phyloP scores from a whole-genome alignment of 495 filamentous ascomycete genomes.

The Diplogelasinospora grovesii region DNA sequence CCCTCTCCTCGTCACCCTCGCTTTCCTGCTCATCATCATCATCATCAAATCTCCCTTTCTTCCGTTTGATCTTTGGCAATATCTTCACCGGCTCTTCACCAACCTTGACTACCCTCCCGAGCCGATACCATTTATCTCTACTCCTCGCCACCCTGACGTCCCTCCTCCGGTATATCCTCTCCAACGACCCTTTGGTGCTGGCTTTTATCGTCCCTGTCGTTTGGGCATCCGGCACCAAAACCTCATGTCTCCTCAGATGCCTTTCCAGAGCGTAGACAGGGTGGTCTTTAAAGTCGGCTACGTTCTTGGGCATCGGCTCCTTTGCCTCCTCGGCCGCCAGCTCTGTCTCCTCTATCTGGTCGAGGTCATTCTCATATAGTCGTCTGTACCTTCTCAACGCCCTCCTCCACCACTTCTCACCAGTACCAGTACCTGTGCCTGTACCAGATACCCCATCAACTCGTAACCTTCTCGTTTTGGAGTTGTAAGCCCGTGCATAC shows the following conservation, averaged over 20 bases:
- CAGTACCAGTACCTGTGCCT: constrained; percentile 18
- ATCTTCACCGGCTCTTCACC: constrained; percentile 74
- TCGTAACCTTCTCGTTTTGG: constrained; percentile 72
- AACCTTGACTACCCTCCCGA: constrained; percentile 68
- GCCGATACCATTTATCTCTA: constrained; percentile 78
- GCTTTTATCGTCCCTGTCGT: constrained; percentile 70
- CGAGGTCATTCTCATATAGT: constrained; percentile 52
- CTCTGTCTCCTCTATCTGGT: constrained; percentile 76
- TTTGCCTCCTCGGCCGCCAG: constrained; percentile 59
- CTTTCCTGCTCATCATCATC: constrained; percentile 31
- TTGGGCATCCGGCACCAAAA: constrained; percentile 60
- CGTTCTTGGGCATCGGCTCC: constrained; percentile 85
- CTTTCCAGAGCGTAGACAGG: constrained; percentile 83
- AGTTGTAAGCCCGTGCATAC: constrained; percentile 75
- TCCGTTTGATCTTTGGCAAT: constrained; percentile 36
- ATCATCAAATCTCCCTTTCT: constrained; percentile 23
- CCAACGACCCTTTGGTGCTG: constrained; percentile 49
- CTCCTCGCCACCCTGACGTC: constrained; percentile 73
- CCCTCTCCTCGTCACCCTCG: constrained; percentile 27
- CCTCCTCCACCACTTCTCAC: constrained; percentile 66
- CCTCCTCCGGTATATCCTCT: constrained; percentile 65
- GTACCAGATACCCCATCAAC: constrained; percentile 47
- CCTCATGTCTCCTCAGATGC: constrained; percentile 78
- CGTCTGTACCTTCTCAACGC: constrained; percentile 55
- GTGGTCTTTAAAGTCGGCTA: constrained; percentile 89